Conservation (phyloP, 2,329 filamentous ascomycete species). For the Phaeomoniella chlamydospora region DNA sequence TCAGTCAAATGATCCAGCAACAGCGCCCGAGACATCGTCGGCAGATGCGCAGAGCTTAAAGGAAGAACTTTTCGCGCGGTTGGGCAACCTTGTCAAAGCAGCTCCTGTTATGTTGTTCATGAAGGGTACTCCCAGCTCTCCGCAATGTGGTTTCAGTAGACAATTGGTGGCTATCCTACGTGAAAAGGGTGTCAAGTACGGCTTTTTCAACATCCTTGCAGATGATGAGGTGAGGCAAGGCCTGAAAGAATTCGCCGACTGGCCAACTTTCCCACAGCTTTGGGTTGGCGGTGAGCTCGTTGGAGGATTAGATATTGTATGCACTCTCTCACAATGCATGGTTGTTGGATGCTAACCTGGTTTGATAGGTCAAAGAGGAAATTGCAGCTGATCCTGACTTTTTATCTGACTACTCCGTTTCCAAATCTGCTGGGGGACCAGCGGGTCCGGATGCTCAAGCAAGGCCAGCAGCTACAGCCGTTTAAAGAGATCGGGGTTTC, state of each 20-base stretch:
- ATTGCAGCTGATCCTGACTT: conserved; percentile 72
- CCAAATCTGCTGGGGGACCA: neutral
- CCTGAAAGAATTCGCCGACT: conserved; percentile 93
- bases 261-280: conserved; percentile 93
- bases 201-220: conserved; percentile 97
- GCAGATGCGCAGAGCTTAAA: conserved; percentile 52
- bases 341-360: neutral
- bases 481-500: too few relatives aligned
- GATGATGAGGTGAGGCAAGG: conserved; percentile 96
- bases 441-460: neutral
- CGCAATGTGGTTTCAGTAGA: conserved; percentile 85
- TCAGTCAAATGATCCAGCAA: conserved; percentile 22
- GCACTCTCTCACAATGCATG: conserved; percentile 19
- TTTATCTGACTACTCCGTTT: conserved; percentile 53
- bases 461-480: neutral
- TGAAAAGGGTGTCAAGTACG: conserved; percentile 85
- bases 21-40: conserved; percentile 30
- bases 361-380: conserved; percentile 74
- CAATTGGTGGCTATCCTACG: conserved; percentile 77
- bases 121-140: conserved; percentile 82
- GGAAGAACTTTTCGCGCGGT: conserved; percentile 70
- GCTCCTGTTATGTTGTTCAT: conserved; percentile 98
- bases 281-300: conserved; percentile 86
- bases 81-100: conserved; percentile 79
- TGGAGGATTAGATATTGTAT: conserved; percentile 88